Evolutionary conservation across 139 green algal genomes (phyloP), one percentile per base, ranked within the genome.

Genomic region (Microglena sp.): DNA sequence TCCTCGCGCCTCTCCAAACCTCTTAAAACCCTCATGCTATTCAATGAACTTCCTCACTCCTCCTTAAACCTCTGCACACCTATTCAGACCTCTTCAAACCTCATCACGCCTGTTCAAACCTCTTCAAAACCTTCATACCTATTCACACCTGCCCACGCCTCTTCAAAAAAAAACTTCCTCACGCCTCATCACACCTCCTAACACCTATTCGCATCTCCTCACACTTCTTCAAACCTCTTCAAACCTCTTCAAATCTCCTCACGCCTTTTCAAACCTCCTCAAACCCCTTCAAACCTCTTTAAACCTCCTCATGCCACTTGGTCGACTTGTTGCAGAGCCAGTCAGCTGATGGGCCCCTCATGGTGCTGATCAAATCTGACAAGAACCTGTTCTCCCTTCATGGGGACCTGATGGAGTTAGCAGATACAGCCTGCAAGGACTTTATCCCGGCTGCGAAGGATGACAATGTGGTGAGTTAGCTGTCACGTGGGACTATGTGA

Each of bases 361-460:
- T 75, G 3, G 72, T 83, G 59, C 35, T 74, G 5, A 71, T 84
- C 36, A 65, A 73, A n/a, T 65, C 77, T 15, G 83, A 84, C 24
- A 73, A 76, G 45, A 83, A 82, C 64, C 60, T 55, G 2, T 83
- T 84, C 31, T 50, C 73, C n/a, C 55, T 91, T 24, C 66, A 59
- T 5, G 77, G 72, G 2, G 85, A 91, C 64, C 56, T 91, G 33
- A 53, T 84, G 43, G 59, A 68, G 2, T 56, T 87, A 7, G 67
- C 84, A 21, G 82, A 92, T 30, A 44, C 33, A 0, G 81, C 62
- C 18, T 56, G 65, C 29, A 66, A 74, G 35, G 84, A 89, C 40
- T 75, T 70, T 40, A 80, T 91, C 53, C 81, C 82, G 0, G 55
- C 57, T 2, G 70, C 77, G 50, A 81, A 84, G 55, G 83, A 91